Evolutionary conservation across 805 yeast species (phyloP), one percentile per base, ranked within the genome.

Genomic region (Hanseniaspora thailandica): DNA sequence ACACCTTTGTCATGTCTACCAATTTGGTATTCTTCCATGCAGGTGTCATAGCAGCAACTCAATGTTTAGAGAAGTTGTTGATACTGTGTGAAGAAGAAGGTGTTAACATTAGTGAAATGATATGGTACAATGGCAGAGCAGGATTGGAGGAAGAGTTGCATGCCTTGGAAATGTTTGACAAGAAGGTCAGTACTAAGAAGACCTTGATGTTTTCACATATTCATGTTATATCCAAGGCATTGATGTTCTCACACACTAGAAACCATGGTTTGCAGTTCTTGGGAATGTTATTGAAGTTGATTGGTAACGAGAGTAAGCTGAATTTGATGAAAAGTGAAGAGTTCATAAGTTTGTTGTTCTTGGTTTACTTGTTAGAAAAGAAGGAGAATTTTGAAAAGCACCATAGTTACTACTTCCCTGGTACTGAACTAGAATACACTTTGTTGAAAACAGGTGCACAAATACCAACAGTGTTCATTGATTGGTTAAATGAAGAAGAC

Each of bases 241-340:
- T 82, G 39, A 74, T 76, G 35, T 65, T 78, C 8, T 78, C 86
- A 7, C 79, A 76, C 54, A 70, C 81, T 20, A 76, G 74, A 55
- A 73, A 71, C 9, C 66, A 72, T 2, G 75, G 85, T 0, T 61
- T 77, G 33, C 67, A 66, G 1, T 69, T 76, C 23, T 60, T 82
- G 58, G 69, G 68, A 34, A 41, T 40, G 30, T 13, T 40, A 13
- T 20, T 46, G 13, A 15, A 19, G 47, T 60, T 65, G 0, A 63
- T 77, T 23, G 73, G 77, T 61, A 66, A 67, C 22, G 65, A 71
- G 56, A 72, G 69, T 55, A 60, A 59, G 30, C 74, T 72, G 44
- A 69, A 63, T 19, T 30, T 52, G 12, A 44, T 55, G 6, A 54
- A 59, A n/a, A 52, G 57, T 1, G 51, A 57, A 1, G 47, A 58